A percentile compares a stretch with the other conserved stretches of the same genome.
Evolutionary conservation across 1,284 basidiomycete genomes (phyloP).

Genomic region (Coniferiporia sulphurascens): DNA sequence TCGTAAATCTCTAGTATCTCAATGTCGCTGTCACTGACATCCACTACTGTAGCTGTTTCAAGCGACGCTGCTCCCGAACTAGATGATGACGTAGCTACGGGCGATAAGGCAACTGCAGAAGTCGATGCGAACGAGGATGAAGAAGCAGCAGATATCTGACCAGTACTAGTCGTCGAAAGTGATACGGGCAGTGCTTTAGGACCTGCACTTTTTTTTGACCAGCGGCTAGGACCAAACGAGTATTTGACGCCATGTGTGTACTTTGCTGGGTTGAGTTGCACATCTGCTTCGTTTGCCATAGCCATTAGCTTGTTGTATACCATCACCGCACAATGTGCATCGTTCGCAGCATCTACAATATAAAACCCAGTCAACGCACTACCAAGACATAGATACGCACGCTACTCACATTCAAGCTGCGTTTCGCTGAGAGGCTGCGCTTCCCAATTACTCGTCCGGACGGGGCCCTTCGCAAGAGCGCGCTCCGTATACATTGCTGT

Average conservation of each 20-base stretch:
- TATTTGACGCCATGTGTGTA: conserved; percentile 24
- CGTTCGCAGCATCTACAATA: conserved; percentile 53
- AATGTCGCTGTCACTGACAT: not conserved
- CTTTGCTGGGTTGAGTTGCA: conserved; percentile 25
- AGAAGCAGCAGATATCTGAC: not conserved
- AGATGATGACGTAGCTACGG: conserved; percentile 5
- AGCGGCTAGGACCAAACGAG: too few species aligned
- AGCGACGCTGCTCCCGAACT: not conserved
- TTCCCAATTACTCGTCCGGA: conserved; percentile 59
- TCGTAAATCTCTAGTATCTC: not conserved
- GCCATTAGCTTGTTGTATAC: conserved; percentile 40
- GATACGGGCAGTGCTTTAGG: too few species aligned
- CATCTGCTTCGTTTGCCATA: conserved; percentile 30
- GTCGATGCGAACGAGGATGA: not conserved
- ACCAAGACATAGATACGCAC: not conserved
- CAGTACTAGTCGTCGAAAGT: too few species aligned
- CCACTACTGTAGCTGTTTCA: not conserved
- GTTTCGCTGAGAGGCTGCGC: conserved; percentile 30
- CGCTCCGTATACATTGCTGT: conserved; percentile 46
- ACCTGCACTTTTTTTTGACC: too few species aligned
- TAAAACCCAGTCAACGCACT: not conserved
- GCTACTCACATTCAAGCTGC: conserved; percentile 45
- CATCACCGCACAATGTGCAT: conserved; percentile 49
- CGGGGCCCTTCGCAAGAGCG: conserved; percentile 45
- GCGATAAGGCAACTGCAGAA: not conserved